Percentiles rank a stretch among this genome's conserved stretches.
Conservation (phyloP, 805 yeast genomes). For the Isabelozyma heimii region DNA sequence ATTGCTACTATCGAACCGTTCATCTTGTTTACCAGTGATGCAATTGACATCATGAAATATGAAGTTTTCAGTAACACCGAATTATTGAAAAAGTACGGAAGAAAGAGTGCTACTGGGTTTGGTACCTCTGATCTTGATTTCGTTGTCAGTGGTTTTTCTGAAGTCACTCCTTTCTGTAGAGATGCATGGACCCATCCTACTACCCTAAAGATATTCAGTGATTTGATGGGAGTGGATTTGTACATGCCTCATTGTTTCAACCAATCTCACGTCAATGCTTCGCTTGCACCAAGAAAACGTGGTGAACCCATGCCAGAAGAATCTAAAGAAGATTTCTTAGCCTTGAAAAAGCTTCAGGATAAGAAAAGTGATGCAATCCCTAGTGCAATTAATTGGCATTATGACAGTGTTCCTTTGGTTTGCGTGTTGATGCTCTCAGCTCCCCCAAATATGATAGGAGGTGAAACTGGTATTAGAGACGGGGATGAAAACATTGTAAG, state of each 20-base stretch:
- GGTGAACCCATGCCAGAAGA: background rate
- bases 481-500: constrained; percentile 7
- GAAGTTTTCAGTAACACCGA: constrained; percentile 19
- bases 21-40: constrained; percentile 28
- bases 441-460: constrained; percentile 5
- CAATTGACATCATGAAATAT: constrained; percentile 25
- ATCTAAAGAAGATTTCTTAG: background rate
- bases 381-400: background rate
- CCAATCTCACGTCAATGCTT: constrained; percentile 24
- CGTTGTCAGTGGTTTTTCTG: constrained; percentile 21
- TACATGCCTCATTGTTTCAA: constrained; percentile 18
- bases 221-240: constrained; percentile 24
- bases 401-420: constrained; percentile 1
- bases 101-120: constrained; percentile 20
- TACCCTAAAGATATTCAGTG: constrained; percentile 20
- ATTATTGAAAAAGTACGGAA: constrained; percentile 18
- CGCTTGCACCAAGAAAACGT: constrained; percentile 5
- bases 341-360: background rate
- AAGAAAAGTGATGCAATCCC: constrained; percentile 1
- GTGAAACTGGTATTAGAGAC: constrained; percentile 12
- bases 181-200: constrained; percentile 29
- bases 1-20: constrained; percentile 31
- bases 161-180: constrained; percentile 18
- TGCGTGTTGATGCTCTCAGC: constrained; percentile 7
- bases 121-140: constrained; percentile 28